Evolutionary conservation across 768 basidiomycete genomes (phyloP), one percentile per base, ranked within the genome.

Genomic region (Symmetrospora coprosmae): DNA sequence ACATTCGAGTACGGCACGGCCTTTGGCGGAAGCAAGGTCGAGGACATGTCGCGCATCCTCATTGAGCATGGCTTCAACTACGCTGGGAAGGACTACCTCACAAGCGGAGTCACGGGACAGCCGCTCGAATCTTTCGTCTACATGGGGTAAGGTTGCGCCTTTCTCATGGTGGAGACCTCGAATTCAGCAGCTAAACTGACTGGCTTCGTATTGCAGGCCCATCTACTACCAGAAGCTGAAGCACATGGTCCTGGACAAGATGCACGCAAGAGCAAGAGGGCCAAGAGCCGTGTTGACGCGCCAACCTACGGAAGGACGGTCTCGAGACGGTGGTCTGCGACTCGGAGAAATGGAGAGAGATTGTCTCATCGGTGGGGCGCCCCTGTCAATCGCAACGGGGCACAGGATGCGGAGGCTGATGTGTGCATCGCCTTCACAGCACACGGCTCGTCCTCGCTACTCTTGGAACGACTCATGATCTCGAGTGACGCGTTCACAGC

Each of bases 261-360:
- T 99, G 94, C 94, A 99, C 68, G 94, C 94, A 66, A 84, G 94
- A 60, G 90, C 94, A 50, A 84, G 87, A 69, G 92, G 94, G 16
- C 94, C 94, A 45, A 85, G 90, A 71, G 94, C 94, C 9, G 91
- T 89, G 21, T 75, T 99, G 51, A 99, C 94, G 1, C 82, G 94
- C 41, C 94, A 99, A 73, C 94, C 94, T 3, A 99, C 94, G 1
- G 94, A 99, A 74, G 94, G 94, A 74, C 83, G 94, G 55, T 94
- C 90, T 55, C 83, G 94, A 51, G 94, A 97, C 73, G 94, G 94
- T 71, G 94, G 94, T 62, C 75, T 99, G 65, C 87, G 94, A 45
- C 77, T 99, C 16, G 94, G 94, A 49, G 94, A 99, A 75, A 99
- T 99, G 94, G 94, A 99, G 71, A 84, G 94, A 45, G 94, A 99